Base-by-base conservation (phyloP, 2,329 filamentous ascomycete species). In the Pezicula rhizophila region DNA sequence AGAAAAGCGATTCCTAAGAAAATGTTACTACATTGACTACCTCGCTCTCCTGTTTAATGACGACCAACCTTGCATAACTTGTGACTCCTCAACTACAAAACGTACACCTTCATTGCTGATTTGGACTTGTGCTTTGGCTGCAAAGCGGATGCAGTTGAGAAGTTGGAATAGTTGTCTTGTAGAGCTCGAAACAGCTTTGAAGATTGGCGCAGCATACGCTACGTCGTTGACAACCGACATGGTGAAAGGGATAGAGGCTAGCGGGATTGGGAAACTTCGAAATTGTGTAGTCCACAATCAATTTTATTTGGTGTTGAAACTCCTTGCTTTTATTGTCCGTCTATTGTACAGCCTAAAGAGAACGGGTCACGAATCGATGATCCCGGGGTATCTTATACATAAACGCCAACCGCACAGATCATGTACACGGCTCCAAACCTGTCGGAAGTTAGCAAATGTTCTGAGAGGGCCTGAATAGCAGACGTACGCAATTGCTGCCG, bases 351-450 rank as follows among this genome's bases (percentile, higher is more conserved):
- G 37, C 47, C 50, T 49, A 55, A 56, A 56, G 53, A 37, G 50
- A 45, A 53, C 51, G 48, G 52, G 56, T 56, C 41, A 54, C 43
- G 40, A 34, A 47, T 53, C 20, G 52, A 33, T 14, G 33, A 50
- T 54, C 48, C 47, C 50, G 47, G 48, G 46, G 46, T 51, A 45
- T 50, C 45, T 53, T 66, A 99, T 69, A 99, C 89, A 83, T 99
- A 97, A 66, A 99, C 93, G 68, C 93, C 93, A 67, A 93, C 93
- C 52, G 91, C 93, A 72, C 93, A 99, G 72, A 99, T 97, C 86
- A 96, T 96, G 73, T 93, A 96, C 41, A 99, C 90, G 45, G 92
- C 85, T 60, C 93, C 93, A 69, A 96, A 87, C 45, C 92, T 96
- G 11, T 23, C 60, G 25, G 20, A 12, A 37, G 12, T 62, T 33